These are phyloP conservation scores for Zostera marina DNA, from an alignment of 116 monocot species.

Conservation along the genomic window DNA sequence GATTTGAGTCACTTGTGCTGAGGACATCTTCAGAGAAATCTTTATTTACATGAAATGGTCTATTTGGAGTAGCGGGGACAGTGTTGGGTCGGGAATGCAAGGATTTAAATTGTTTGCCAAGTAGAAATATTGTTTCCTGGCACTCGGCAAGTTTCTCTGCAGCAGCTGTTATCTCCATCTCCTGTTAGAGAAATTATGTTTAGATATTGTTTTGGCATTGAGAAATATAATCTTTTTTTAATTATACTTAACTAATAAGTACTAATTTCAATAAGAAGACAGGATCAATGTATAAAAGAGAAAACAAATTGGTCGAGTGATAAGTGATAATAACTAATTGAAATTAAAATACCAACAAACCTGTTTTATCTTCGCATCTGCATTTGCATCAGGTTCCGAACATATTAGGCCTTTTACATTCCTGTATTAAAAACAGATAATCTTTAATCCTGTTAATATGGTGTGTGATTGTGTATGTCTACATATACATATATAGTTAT, in stretches of 20 bases:
- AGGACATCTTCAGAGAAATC: constrained; percentile 16
- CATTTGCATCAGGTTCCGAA: constrained; percentile 28
- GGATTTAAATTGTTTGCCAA: constrained; percentile 60
- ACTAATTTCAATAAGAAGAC: too few species aligned
- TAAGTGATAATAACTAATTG: not conserved
- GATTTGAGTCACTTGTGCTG: constrained; percentile 8
- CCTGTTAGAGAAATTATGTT: not conserved
- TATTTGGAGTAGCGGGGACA: constrained; percentile 12
- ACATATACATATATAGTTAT: not conserved
- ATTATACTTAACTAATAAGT: too few species aligned
- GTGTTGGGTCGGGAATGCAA: constrained; percentile 38
- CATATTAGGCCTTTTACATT: constrained; percentile 15
- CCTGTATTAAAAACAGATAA: constrained; percentile 18
- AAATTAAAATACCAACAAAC: constrained; percentile 8
- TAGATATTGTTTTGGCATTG: not conserved
- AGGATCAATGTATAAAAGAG: not conserved
- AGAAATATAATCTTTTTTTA: not conserved
- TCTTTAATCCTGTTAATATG: too few species aligned
- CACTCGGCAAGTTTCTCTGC: constrained; percentile 91
- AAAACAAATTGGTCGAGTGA: not conserved
- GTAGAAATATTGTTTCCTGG: constrained; percentile 76
- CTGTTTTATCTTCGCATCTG: constrained; percentile 40
- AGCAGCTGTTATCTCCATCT: constrained; percentile 58
- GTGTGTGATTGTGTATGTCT: not conserved
- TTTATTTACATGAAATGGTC: constrained; percentile 5